Percentiles rank a stretch among this genome's conserved stretches.
Evolutionary conservation across 2,329 filamentous ascomycete genomes (phyloP).

Genomic region (Cercospora canescens): DNA sequence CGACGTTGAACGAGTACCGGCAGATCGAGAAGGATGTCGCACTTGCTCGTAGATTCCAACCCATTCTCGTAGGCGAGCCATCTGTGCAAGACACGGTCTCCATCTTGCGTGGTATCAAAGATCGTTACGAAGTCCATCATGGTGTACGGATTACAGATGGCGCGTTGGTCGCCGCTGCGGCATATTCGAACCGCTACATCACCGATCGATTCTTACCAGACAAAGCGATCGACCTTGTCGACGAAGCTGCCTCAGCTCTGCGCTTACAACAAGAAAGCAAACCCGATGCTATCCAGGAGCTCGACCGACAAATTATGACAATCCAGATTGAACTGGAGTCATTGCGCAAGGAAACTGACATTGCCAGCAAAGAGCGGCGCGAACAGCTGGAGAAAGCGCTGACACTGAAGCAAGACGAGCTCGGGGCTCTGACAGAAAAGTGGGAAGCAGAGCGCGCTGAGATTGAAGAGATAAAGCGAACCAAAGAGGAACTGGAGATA

Average conservation of each 20-base stretch:
- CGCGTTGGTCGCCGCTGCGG: slow-evolving; percentile 86
- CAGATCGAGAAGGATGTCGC: slow-evolving; percentile 95
- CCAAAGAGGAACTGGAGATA: slow-evolving; percentile 84
- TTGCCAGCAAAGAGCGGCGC: slow-evolving; percentile 81
- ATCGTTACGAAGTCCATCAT: slow-evolving; percentile 96
- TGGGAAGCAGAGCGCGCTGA: slow-evolving; percentile 91
- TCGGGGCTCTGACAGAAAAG: slow-evolving; percentile 69
- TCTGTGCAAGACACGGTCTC: slow-evolving; percentile 90
- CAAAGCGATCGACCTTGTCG: slow-evolving; percentile 95
- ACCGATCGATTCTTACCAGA: slow-evolving; percentile 94
- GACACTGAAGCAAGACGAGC: slow-evolving; percentile 75
- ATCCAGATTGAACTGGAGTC: slow-evolving; percentile 97
- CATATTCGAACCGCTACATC: slow-evolving; percentile 92
- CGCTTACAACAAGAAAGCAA: slow-evolving; percentile 95
- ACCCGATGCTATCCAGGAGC: slow-evolving; percentile 86
- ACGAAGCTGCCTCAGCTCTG: slow-evolving; percentile 88
- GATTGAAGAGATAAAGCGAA: slow-evolving; percentile 82
- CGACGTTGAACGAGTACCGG: slow-evolving; percentile 88
- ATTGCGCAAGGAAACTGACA: slow-evolving; percentile 87
- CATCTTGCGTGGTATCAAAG: slow-evolving; percentile 93
- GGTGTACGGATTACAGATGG: slow-evolving; percentile 93
- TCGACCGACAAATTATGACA: slow-evolving; percentile 95
- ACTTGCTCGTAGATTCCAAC: slow-evolving; percentile 87
- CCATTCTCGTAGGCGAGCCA: slow-evolving; percentile 90
- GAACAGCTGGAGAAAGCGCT: slow-evolving; percentile 81